These are phyloP conservation scores for Silene uniflora DNA, from an alignment of 148 eudicot genomes.

Conservation along the genomic window DNA sequence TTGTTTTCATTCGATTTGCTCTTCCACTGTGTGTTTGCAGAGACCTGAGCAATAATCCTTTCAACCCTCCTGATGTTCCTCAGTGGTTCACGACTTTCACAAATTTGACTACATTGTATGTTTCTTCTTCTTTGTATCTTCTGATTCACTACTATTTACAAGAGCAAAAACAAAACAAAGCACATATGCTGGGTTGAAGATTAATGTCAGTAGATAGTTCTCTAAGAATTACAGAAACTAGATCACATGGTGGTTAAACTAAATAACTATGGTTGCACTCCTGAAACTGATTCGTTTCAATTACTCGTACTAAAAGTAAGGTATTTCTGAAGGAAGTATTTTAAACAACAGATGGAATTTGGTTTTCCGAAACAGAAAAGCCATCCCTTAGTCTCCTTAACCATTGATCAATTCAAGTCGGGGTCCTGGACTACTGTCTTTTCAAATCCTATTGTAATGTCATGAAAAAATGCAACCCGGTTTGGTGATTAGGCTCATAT, in stretches of 20 bases:
- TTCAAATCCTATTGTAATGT: not conserved
- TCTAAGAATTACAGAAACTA: not conserved
- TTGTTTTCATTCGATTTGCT: not conserved
- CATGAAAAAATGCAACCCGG: not conserved
- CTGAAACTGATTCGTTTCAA: not conserved
- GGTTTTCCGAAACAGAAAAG: not conserved
- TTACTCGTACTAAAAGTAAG: not conserved
- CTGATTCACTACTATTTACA: not conserved
- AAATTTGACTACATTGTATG: slow-evolving; percentile 33
- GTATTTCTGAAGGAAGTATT: not conserved
- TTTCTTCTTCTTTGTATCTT: slow-evolving; percentile 2
- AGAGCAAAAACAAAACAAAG: not conserved
- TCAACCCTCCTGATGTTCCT: slow-evolving; percentile 21
- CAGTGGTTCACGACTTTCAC: slow-evolving; percentile 26
- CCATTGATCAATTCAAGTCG: not conserved
- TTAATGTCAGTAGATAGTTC: not conserved
- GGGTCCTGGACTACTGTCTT: not conserved
- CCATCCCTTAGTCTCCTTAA: not conserved
- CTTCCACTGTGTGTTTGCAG: slow-evolving; percentile 19
- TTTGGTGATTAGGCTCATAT: not conserved
- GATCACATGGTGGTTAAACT: not conserved
- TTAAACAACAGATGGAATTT: not conserved
- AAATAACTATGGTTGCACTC: not conserved
- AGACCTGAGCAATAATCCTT: slow-evolving; percentile 35
- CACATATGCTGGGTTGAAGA: not conserved